These are phyloP conservation scores for Macrolepiota fuliginosa DNA, from an alignment of 768 basidiomycete genomes.

Conservation along the genomic window DNA sequence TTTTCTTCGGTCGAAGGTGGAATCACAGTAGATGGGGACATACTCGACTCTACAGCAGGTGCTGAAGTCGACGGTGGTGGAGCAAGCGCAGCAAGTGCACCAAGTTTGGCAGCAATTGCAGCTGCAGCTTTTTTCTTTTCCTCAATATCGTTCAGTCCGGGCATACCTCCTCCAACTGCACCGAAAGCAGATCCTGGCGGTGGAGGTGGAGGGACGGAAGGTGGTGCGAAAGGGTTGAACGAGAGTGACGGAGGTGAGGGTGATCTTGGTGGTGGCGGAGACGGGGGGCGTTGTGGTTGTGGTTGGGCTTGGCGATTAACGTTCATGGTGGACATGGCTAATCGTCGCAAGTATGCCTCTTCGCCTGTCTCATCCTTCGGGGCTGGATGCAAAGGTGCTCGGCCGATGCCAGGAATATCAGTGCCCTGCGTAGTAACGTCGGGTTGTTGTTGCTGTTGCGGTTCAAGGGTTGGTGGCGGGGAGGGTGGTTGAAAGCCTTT, in stretches of 20 bases:
- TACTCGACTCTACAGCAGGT: constrained; percentile 26
- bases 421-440: constrained; percentile 13
- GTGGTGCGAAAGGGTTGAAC: constrained; percentile 71
- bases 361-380: constrained; percentile 50
- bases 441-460: not conserved
- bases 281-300: constrained; percentile 18
- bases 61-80: constrained; percentile 26
- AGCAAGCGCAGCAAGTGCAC: constrained; percentile 45
- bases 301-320: constrained; percentile 25
- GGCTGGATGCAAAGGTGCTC: not conserved
- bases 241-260: constrained; percentile 55
- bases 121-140: constrained; percentile 76
- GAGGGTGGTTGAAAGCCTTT: constrained; percentile 23
- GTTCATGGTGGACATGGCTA: constrained; percentile 50
- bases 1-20: constrained; percentile 24
- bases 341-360: constrained; percentile 62
- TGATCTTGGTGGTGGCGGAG: constrained; percentile 24
- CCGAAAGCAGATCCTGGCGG: constrained; percentile 30
- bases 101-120: constrained; percentile 75
- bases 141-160: constrained; percentile 40
- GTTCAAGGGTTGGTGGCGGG: constrained; percentile 20
- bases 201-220: constrained; percentile 54
- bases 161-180: constrained; percentile 7
- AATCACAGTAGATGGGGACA: not conserved
- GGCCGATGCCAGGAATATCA: not conserved